phyloP scores from a whole-genome alignment of 352 stramenopile genomes.

The Phytophthora sp. region DNA sequence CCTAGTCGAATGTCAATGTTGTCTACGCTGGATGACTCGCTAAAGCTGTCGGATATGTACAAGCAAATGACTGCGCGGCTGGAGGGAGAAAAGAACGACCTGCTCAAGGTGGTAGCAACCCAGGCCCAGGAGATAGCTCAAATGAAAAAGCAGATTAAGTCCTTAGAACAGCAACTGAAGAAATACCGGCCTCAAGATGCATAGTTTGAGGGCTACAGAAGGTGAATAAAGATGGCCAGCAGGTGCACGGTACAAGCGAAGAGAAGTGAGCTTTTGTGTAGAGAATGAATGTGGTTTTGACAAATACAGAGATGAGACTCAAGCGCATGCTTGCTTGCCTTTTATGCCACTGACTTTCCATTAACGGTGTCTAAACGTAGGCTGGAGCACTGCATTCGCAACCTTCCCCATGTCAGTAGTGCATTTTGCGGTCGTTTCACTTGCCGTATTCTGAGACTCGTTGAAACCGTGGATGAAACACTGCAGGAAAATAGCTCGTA shows the following conservation, averaged over 20 bases:
- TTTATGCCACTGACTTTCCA: slow-evolving; percentile 2
- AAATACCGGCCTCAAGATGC: slow-evolving; percentile 39
- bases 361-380: not conserved
- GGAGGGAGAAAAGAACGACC: slow-evolving; percentile 76
- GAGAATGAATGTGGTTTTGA: slow-evolving; percentile 43
- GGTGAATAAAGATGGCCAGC: slow-evolving; percentile 14
- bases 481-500: slow-evolving; percentile 15
- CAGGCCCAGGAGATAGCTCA: slow-evolving; percentile 78
- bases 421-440: slow-evolving; percentile 11
- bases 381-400: not conserved
- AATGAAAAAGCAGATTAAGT: slow-evolving; percentile 79
- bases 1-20: slow-evolving; percentile 44
- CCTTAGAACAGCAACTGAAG: slow-evolving; percentile 66
- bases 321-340: not conserved
- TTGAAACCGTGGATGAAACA: slow-evolving; percentile 22
- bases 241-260: slow-evolving; percentile 20
- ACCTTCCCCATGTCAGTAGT: slow-evolving; percentile 1
- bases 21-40: slow-evolving; percentile 61
- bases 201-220: slow-evolving; percentile 18
- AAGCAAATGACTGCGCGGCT: slow-evolving; percentile 81
- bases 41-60: slow-evolving; percentile 82
- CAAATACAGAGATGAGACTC: too few species aligned
- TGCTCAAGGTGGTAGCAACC: slow-evolving; percentile 69
- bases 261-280: slow-evolving; percentile 36
- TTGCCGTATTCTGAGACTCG: not conserved